Conservation (phyloP, 179 eudicot species). For the Carnegiea gigantea region DNA sequence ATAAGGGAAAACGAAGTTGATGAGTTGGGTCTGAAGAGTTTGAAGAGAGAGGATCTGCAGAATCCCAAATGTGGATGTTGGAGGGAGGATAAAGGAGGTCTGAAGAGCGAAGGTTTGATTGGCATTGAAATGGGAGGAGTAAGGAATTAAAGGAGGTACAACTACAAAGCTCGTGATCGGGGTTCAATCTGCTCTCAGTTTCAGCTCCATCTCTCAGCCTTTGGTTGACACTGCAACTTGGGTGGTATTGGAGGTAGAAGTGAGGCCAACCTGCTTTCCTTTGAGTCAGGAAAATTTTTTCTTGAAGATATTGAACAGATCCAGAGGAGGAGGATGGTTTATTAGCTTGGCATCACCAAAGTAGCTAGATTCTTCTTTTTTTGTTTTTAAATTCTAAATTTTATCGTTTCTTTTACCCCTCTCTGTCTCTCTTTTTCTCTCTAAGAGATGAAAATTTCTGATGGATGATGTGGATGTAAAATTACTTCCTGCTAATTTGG, state of each 20-base stretch:
- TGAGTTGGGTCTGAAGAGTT: neutral
- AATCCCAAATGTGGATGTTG: neutral
- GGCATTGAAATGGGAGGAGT: conserved; percentile 11
- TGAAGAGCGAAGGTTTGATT: conserved; percentile 10
- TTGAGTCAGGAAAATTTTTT: neutral
- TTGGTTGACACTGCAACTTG: conserved; percentile 49
- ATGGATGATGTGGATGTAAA: neutral
- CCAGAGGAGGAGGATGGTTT: neutral
- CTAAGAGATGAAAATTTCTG: neutral
- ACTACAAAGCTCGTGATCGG: conserved; percentile 59
- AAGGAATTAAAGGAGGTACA: conserved; percentile 21
- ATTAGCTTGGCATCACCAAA: conserved; percentile 1
- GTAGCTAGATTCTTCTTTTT: neutral
- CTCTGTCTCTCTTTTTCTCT: too few species aligned
- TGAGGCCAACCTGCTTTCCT: neutral
- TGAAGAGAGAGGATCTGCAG: neutral
- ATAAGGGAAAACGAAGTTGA: neutral
- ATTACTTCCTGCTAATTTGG: neutral
- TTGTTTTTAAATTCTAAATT: too few species aligned
- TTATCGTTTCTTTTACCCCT: neutral
- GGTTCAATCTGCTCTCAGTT: conserved; percentile 52
- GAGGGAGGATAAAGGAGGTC: conserved; percentile 17
- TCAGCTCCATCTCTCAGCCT: conserved; percentile 65
- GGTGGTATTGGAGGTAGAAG: too few species aligned
- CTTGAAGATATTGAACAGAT: neutral